Evolutionary conservation across 2,329 filamentous ascomycete genomes (phyloP).

Genomic region (Colletotrichum sp.): DNA sequence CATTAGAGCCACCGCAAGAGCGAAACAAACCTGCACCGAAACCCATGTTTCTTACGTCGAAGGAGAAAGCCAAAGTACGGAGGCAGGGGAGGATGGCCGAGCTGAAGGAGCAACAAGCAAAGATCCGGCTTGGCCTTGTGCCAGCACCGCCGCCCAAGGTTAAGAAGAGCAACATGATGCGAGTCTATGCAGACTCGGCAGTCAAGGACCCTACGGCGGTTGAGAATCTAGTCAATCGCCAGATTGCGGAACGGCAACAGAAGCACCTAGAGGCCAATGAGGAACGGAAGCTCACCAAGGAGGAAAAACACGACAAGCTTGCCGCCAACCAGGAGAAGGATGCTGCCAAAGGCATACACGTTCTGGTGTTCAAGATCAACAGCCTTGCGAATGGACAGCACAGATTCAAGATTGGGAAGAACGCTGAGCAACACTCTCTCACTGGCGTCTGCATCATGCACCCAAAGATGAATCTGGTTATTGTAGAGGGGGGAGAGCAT

Average conservation of each 20-base stretch:
- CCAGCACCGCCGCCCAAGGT: slow-evolving; percentile 94
- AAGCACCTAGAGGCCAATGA: slow-evolving; percentile 82
- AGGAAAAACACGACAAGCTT: slow-evolving; percentile 85
- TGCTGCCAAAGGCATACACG: slow-evolving; percentile 81
- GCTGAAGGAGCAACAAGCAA: slow-evolving; percentile 94
- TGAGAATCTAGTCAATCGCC: slow-evolving; percentile 89
- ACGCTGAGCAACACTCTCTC: slow-evolving; percentile 86
- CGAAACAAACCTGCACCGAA: slow-evolving; percentile 80
- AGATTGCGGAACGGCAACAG: slow-evolving; percentile 86
- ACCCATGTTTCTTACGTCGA: slow-evolving; percentile 88
- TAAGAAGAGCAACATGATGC: slow-evolving; percentile 97
- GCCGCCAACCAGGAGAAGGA: slow-evolving; percentile 85
- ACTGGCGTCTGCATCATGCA: slow-evolving; percentile 93
- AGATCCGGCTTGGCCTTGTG: slow-evolving; percentile 88
- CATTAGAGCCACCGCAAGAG: slow-evolving; percentile 90
- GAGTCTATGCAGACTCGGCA: slow-evolving; percentile 64
- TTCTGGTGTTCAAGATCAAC: slow-evolving; percentile 88
- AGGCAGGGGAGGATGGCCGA: slow-evolving; percentile 90
- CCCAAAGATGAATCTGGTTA: slow-evolving; percentile 84
- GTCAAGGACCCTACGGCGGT: slow-evolving; percentile 98
- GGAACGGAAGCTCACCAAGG: slow-evolving; percentile 85
- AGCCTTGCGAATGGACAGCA: slow-evolving; percentile 92
- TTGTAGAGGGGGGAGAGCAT: slow-evolving; percentile 90
- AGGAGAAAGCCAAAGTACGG: slow-evolving; percentile 90
- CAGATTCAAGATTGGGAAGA: slow-evolving; percentile 90